Conservation (phyloP, 2,329 filamentous ascomycete genomes). For the Acrodontium crateriforme region DNA sequence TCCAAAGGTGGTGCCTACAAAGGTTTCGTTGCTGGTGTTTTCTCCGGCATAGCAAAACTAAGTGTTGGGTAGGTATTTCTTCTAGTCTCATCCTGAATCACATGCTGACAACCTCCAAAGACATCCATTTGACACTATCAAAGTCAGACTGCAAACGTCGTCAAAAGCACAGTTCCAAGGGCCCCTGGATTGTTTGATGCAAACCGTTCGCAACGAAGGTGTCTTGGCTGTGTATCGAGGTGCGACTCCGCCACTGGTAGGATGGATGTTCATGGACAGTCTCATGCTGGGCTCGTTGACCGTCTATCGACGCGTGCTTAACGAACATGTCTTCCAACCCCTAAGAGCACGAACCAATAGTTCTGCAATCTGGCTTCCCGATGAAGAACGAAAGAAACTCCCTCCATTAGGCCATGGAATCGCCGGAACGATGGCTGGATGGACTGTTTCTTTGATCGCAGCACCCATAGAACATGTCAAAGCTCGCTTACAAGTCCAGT, state of each 20-base stretch:
- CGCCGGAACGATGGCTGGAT: constrained; percentile 74
- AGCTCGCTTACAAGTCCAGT: constrained; percentile 86
- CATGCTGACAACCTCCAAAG: too few relatives aligned
- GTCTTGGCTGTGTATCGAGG: constrained; percentile 83
- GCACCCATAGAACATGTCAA: constrained; percentile 93
- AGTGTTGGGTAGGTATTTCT: constrained; percentile 46
- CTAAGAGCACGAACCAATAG: constrained; percentile 11
- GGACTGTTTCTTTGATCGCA: constrained; percentile 83
- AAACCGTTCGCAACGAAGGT: constrained; percentile 78
- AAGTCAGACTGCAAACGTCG: constrained; percentile 87
- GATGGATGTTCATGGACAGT: constrained; percentile 98
- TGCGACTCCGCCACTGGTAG: constrained; percentile 64
- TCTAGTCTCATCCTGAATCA: too few relatives aligned
- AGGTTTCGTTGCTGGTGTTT: constrained; percentile 94
- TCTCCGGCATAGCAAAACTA: constrained; percentile 84
- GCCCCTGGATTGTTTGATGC: constrained; percentile 69
- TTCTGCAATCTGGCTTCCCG: constrained; percentile 12
- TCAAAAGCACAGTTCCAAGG: constrained; percentile 64
- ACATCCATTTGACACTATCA: constrained; percentile 84
- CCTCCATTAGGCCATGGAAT: constrained; percentile 72
- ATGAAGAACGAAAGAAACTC: constrained; percentile 36
- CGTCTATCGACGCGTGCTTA: constrained; percentile 72
- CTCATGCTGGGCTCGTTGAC: constrained; percentile 86
- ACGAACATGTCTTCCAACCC: constrained; percentile 63
- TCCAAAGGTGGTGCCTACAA: constrained; percentile 56